These are phyloP conservation scores for Euphorbia schlechtendalii DNA, from an alignment of 441 rosid species.

Conservation along the genomic window DNA sequence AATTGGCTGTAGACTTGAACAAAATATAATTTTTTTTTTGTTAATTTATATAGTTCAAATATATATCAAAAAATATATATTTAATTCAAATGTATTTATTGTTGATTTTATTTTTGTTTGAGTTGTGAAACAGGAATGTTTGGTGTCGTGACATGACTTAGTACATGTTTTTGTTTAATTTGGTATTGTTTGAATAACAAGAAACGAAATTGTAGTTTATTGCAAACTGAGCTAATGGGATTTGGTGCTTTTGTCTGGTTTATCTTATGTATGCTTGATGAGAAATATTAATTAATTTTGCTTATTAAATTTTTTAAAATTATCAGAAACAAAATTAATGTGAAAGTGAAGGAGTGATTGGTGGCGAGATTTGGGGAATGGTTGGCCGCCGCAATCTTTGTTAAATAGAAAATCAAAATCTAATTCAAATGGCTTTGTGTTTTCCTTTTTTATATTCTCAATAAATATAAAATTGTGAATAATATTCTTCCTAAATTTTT, in stretches of 20 bases:
- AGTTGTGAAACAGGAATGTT: too few relatives aligned
- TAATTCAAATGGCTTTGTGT: background rate
- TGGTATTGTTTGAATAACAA: constrained; percentile 1
- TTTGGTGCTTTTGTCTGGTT: constrained; percentile 19
- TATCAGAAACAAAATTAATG: background rate
- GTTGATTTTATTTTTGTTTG: too few relatives aligned
- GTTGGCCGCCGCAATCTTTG: constrained; percentile 40
- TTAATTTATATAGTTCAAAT: too few relatives aligned
- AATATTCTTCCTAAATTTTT: too few relatives aligned
- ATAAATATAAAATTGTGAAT: too few relatives aligned
- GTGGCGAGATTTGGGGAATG: constrained; percentile 62
- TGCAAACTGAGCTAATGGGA: constrained; percentile 7
- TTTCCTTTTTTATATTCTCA: too few relatives aligned
- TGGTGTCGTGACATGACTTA: background rate
- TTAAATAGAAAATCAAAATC: constrained; percentile 7
- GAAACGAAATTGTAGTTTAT: background rate
- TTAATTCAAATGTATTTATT: too few relatives aligned
- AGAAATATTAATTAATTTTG: background rate
- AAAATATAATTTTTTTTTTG: too few relatives aligned
- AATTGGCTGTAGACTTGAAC: too few relatives aligned
- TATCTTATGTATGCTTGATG: background rate
- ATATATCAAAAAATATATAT: too few relatives aligned
- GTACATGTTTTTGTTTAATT: background rate
- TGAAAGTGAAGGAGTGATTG: constrained; percentile 44
- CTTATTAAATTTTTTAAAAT: background rate